Evolutionary conservation across 345 rosid species (phyloP), one percentile per base, ranked within the genome.

Genomic region (Boechera stricta): DNA sequence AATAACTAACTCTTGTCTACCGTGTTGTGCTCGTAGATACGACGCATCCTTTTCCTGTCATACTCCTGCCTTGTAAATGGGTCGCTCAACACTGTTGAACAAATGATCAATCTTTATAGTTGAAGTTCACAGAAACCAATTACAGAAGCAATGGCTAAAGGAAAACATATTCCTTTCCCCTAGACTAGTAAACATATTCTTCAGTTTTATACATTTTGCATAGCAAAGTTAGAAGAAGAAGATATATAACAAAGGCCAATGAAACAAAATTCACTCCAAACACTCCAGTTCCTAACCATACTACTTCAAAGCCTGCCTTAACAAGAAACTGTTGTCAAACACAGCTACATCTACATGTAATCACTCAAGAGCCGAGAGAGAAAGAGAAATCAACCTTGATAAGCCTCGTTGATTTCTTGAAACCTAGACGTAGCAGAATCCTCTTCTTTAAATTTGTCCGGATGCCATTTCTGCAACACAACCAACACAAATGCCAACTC

Each of bases 351-450:
- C 5, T 10, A 56, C 31, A 31, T 42, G 41, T 38, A 38, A 38
- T 38, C 36, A 33, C 36, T 33, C 5, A 38, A 28, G 68, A 44
- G 31, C 6, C 26, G 11, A 61, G 33, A 62, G 18, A 39, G 0
- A 18, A 47, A 71, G 7, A 59, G 44, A 44, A 11, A 0, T n/a
- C 64, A 53, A 95, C 99, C 96, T 78, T 86, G 88, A 75, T 92
- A 95, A 73, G 99, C 99, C 81, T 95, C 99, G 73, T 92, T 95
- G 77, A 95, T 95, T 74, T 92, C 97, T 84, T 95, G 99, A 85
- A 95, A 92, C 82, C 84, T 87, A 7, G 89, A 84, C 53, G 99
- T 90, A 33, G 90, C 87, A 53, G 81, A 73, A 15, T 84, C 89
- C 69, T 76, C 86, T 21, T 70, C 86, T 73, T 95, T 92, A 33